Evolutionary conservation across 331 rosid species (phyloP).

Genomic region (Stylosanthes scabra): DNA sequence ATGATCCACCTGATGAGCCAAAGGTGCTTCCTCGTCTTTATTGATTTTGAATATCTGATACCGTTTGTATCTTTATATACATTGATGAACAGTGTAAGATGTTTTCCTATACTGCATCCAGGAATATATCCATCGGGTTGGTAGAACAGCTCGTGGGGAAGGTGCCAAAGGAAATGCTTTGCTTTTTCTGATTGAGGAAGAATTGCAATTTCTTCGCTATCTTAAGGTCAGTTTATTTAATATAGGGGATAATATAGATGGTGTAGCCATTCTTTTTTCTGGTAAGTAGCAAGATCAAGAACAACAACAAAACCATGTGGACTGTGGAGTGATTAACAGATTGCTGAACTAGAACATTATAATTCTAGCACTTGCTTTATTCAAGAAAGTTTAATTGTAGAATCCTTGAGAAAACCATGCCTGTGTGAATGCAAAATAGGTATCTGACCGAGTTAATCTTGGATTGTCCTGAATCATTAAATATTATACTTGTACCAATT

Average conservation of each 20-base stretch:
- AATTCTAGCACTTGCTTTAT: slow-evolving; percentile 23
- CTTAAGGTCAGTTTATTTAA: slow-evolving; percentile 60
- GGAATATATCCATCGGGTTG: slow-evolving; percentile 97
- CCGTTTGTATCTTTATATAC: slow-evolving; percentile 11
- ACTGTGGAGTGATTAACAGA: neutral
- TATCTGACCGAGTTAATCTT: neutral
- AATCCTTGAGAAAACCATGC: slow-evolving; percentile 20
- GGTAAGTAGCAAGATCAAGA: neutral
- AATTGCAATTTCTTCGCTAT: slow-evolving; percentile 78
- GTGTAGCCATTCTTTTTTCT: neutral
- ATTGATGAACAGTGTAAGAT: slow-evolving; percentile 16
- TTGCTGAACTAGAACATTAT: neutral
- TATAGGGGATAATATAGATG: slow-evolving; percentile 1
- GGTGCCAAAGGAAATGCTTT: slow-evolving; percentile 91
- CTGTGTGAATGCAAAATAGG: neutral
- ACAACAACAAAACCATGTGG: neutral
- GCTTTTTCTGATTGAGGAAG: slow-evolving; percentile 84
- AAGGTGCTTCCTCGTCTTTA: slow-evolving; percentile 57
- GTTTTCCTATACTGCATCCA: slow-evolving; percentile 40
- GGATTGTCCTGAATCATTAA: slow-evolving; percentile 5
- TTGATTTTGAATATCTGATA: neutral
- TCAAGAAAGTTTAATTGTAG: slow-evolving; percentile 5
- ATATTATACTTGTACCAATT: slow-evolving; percentile 24
- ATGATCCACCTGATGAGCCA: slow-evolving; percentile 96
- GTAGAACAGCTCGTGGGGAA: slow-evolving; percentile 98